Conservation (phyloP, 257 asterid species). For the Asclepias syriaca region DNA sequence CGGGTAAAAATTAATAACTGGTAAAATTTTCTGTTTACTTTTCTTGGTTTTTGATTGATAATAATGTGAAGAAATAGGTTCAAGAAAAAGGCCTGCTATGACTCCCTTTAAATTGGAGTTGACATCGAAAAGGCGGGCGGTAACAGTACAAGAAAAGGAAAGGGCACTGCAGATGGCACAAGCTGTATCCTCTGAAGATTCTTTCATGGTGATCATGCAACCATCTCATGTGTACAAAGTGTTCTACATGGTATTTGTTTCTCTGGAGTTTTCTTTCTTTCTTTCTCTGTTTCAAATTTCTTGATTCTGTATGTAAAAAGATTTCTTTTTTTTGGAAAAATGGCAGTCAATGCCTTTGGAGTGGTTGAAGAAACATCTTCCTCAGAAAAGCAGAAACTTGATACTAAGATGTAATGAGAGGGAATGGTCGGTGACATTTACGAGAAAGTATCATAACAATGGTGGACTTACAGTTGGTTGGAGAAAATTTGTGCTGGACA, state of each 20-base stretch:
- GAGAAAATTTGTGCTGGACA: constrained; percentile 28
- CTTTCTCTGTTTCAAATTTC: neutral
- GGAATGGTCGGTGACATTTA: constrained; percentile 18
- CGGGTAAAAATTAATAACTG: no score
- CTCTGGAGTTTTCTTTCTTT: no score
- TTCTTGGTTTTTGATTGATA: neutral
- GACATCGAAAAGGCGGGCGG: constrained; percentile 25
- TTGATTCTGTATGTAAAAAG: neutral
- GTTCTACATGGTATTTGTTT: constrained; percentile 30
- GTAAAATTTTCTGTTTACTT: neutral
- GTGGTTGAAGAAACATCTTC: constrained; percentile 33
- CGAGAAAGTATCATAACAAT: constrained; percentile 4
- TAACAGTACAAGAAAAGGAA: constrained; percentile 25
- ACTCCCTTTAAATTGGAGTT: constrained; percentile 1
- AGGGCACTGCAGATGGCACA: constrained; percentile 21
- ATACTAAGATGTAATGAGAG: constrained; percentile 19
- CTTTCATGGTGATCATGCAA: constrained; percentile 29
- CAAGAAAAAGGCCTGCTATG: neutral
- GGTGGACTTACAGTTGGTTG: constrained; percentile 31
- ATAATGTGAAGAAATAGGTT: neutral
- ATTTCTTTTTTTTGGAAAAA: neutral
- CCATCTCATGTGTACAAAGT: constrained; percentile 29
- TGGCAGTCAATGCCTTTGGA: constrained; percentile 31
- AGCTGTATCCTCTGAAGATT: constrained; percentile 12
- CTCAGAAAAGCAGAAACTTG: constrained; percentile 4